Percentiles rank a stretch among this genome's conserved stretches.
Evolutionary conservation across 371 early-diverging fungal species (phyloP).

Genomic region (Dichotomocladium elegans): DNA sequence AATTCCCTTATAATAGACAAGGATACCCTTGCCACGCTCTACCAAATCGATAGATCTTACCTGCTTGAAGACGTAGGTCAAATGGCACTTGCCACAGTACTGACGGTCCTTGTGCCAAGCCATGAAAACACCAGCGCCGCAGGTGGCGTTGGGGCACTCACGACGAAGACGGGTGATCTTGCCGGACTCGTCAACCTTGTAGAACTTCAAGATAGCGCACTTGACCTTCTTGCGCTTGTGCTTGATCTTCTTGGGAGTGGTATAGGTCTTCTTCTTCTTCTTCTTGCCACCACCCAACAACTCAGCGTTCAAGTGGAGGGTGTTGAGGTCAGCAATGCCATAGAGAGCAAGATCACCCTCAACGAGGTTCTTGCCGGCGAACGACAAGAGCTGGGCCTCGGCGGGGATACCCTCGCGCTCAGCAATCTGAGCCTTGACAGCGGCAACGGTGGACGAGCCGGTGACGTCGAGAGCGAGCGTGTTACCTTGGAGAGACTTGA

Average conservation of each 20-base stretch:
- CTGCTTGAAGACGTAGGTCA: constrained; percentile 57
- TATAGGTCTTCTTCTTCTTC: constrained; percentile 99
- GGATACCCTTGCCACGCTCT: neutral
- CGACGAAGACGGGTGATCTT: constrained; percentile 98
- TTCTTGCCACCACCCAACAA: constrained; percentile 94
- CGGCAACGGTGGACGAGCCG: constrained; percentile 72
- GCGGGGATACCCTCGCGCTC: constrained; percentile 94
- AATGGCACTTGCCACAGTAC: constrained; percentile 80
- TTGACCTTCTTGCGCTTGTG: constrained; percentile 99
- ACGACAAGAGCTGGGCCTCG: constrained; percentile 91
- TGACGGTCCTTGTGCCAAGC: constrained; percentile 96
- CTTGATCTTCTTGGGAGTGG: constrained; percentile 99
- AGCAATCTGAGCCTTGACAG: constrained; percentile 88
- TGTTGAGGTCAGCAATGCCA: constrained; percentile 90
- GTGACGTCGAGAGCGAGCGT: constrained; percentile 86
- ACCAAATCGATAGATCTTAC: constrained; percentile 1
- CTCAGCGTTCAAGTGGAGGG: constrained; percentile 80
- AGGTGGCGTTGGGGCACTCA: constrained; percentile 92
- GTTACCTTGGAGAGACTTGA: constrained; percentile 86
- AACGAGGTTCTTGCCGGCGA: constrained; percentile 91
- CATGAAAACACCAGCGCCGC: constrained; percentile 99
- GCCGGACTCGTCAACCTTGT: constrained; percentile 96
- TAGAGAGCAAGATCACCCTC: constrained; percentile 72
- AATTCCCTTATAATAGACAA: neutral
- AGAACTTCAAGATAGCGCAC: constrained; percentile 95